These are phyloP conservation scores for Arthrinium puccinioides DNA, from an alignment of 2,329 filamentous ascomycete genomes.

Conservation along the genomic window DNA sequence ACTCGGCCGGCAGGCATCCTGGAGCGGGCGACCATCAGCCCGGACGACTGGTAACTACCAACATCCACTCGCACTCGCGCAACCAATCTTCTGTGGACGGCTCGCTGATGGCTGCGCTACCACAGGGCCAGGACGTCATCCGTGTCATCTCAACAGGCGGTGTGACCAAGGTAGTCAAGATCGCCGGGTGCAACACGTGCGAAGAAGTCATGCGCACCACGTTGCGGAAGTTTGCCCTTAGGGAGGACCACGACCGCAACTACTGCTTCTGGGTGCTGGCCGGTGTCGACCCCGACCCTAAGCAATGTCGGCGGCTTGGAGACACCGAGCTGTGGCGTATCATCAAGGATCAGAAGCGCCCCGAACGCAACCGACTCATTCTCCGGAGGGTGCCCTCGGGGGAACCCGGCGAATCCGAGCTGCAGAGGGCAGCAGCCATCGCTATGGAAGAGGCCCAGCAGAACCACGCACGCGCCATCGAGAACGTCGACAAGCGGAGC, in stretches of 20 bases:
- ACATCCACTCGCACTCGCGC: too few species aligned
- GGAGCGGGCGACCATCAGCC: slow-evolving; percentile 59
- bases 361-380: slow-evolving; percentile 86
- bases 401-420: slow-evolving; percentile 79
- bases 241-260: slow-evolving; percentile 86
- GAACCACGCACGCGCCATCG: slow-evolving; percentile 56
- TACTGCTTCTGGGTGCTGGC: slow-evolving; percentile 96
- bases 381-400: slow-evolving; percentile 87
- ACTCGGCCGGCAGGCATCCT: slow-evolving; percentile 45
- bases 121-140: slow-evolving; percentile 81
- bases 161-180: slow-evolving; percentile 87
- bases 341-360: slow-evolving; percentile 76
- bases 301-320: slow-evolving; percentile 71
- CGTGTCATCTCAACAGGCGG: slow-evolving; percentile 89
- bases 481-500: slow-evolving; percentile 65
- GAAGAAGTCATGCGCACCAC: slow-evolving; percentile 91
- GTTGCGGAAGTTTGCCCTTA: slow-evolving; percentile 77
- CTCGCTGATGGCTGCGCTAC: slow-evolving; percentile 77
- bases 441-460: slow-evolving; percentile 81
- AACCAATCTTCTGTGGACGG: slow-evolving; percentile 81
- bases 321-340: slow-evolving; percentile 88
- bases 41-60: slow-evolving; percentile 52
- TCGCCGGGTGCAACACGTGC: slow-evolving; percentile 82
- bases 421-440: slow-evolving; percentile 81
- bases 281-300: slow-evolving; percentile 75